Percentiles rank a stretch among this genome's conserved stretches.
These are phyloP conservation scores for Golubevia pallescens DNA, from an alignment of 1,284 basidiomycete genomes.

Conservation along the genomic window DNA sequence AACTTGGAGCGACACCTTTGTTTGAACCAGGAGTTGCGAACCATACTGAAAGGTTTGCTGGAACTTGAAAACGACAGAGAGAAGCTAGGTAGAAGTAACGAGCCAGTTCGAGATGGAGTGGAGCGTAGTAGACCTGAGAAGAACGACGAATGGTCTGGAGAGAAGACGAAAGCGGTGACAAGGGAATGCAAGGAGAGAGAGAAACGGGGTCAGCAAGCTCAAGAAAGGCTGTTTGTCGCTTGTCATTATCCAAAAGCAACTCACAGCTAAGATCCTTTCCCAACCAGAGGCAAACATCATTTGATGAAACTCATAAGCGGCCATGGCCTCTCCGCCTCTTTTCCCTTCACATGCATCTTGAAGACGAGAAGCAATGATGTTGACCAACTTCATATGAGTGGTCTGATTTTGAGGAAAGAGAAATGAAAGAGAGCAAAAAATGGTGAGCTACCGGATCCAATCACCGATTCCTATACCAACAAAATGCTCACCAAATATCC, in stretches of 20 bases:
- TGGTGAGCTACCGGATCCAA: too few relatives aligned
- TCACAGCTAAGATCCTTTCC: conserved; percentile 28
- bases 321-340: conserved; percentile 22
- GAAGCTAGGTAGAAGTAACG: conserved; percentile 18
- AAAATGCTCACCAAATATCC: conserved; percentile 86
- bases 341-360: conserved; percentile 12
- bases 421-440: too few relatives aligned
- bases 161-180: too few relatives aligned
- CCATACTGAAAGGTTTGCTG: conserved; percentile 12
- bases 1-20: not conserved
- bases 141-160: conserved; percentile 14
- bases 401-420: conserved; percentile 10
- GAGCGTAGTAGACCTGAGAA: conserved; percentile 46
- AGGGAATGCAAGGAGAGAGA: too few relatives aligned
- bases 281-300: conserved; percentile 36
- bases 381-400: conserved; percentile 35
- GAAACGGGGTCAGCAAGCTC: conserved; percentile 10
- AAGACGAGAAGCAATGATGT: conserved; percentile 22
- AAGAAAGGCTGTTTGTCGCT: not conserved
- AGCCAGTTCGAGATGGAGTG: conserved; percentile 51
- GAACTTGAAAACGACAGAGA: conserved; percentile 10
- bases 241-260: not conserved
- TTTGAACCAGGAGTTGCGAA: conserved; percentile 1
- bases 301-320: conserved; percentile 28
- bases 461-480: too few relatives aligned